Evolutionary conservation across 305 asterid genomes (phyloP).

Genomic region (Fraxinus sp.): DNA sequence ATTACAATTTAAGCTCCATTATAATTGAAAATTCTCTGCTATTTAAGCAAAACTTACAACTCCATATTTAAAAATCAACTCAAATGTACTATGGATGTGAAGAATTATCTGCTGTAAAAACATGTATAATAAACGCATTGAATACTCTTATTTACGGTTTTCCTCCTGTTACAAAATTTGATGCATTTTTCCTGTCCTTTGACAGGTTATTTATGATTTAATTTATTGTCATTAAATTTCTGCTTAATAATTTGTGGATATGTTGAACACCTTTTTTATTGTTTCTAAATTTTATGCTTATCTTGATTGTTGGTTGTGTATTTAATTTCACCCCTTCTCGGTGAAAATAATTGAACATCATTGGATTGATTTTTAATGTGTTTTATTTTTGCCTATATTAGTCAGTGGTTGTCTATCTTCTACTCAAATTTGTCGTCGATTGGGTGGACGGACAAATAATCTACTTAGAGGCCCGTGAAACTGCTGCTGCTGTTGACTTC

Average conservation of each 20-base stretch:
- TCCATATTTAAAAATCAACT: background rate
- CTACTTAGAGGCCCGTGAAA: slow-evolving; percentile 91
- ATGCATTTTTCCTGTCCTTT: background rate
- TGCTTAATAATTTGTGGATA: background rate
- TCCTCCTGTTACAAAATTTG: background rate
- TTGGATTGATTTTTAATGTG: slow-evolving; percentile 3
- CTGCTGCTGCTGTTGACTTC: slow-evolving; percentile 77
- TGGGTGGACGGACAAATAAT: slow-evolving; percentile 96
- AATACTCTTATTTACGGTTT: background rate
- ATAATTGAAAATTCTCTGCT: background rate
- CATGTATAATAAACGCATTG: background rate
- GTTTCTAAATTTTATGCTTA: background rate
- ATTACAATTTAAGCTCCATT: background rate
- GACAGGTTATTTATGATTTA: background rate
- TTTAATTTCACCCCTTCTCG: background rate
- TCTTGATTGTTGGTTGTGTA: background rate
- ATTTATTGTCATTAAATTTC: background rate
- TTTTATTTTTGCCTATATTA: slow-evolving; percentile 30
- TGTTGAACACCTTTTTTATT: background rate
- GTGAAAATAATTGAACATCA: background rate
- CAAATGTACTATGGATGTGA: background rate
- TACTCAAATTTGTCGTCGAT: slow-evolving; percentile 83
- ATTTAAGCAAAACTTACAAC: background rate
- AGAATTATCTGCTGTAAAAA: background rate
- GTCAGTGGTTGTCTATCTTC: slow-evolving; percentile 82